Evolutionary conservation across 345 rosid genomes (phyloP), one percentile per base, ranked within the genome.

Genomic region (Adansonia digitata): DNA sequence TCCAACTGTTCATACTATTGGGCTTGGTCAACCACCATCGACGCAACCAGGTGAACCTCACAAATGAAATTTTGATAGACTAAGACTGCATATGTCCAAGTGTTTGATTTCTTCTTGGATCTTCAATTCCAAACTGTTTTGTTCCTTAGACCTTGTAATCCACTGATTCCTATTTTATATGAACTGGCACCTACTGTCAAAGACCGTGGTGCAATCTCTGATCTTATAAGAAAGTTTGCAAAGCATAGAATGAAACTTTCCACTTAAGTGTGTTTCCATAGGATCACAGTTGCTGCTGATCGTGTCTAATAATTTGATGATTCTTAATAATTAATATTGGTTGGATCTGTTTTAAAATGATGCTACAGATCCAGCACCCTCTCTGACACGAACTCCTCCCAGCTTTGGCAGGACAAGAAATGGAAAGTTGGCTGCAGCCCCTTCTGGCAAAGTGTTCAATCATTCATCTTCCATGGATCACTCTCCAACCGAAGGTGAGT

Each of bases 401-500:
- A 29, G 57, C 69, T 69, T 75, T 18, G 74, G 77, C 48, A 22
- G 78, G 79, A 75, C 79, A 71, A 81, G 75, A 52, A 55, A 76
- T 26, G 82, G 82, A 79, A 68, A 82, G 78, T 49, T 51, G 11
- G 72, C 55, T 24, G 62, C 73, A 46, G 27, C 60, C 55, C 81
- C 80, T 35, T 51, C 79, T 42, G 49, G 67, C 26, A 71, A 74
- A 73, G 61, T 68, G 27, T 66, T 45, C 67, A 81, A 73, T 56
- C 59, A 53, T 80, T 76, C 78, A 7, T 79, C 82, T n/a, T 49
- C 76, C 22, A 2, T 20, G 49, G 75, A 48, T 71, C 65, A 51
- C 26, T 63, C 79, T 63, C 82, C 87, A 46, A 57, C 64, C 17
- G 74, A 74, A 79, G 87, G 90, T 79, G 14, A 61, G 55, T 45